Evolutionary conservation across 164 flowering plant genomes (phyloP), one percentile per base, ranked within the genome.

Genomic region (Vitis cinerea): DNA sequence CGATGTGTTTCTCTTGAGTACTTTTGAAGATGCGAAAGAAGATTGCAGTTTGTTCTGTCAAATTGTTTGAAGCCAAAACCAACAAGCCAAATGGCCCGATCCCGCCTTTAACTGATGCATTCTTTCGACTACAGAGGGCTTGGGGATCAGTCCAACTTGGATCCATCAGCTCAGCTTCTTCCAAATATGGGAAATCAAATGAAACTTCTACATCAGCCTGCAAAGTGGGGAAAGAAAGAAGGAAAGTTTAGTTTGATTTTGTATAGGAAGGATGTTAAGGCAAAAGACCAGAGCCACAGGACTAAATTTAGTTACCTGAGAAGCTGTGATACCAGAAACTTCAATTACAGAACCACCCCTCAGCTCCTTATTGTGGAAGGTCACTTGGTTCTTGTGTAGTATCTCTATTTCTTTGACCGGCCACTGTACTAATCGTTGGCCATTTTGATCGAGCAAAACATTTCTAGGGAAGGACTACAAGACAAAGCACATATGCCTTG

Each of bases 171-270:
- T 80, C 83, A 23, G 72, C 80, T 9, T 75, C 67, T 6, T 74
- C 59, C 0, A 85, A 17, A 5, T 66, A 53, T 4, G 59, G 23
- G 6, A 82, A 2, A 4, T 65, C 29, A 58, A 83, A 85, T 48
- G 76, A 58, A 7, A 81, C 69, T 50, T 82, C 89, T 8, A 85
- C 68, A 70, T 85, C 87, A 1, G 84, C 85, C 89, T 83, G 17
- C 19, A 10, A 9, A 19, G 10, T 23, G 7, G 7, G 44, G 56
- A 10, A 52, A 15, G 8, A 30, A 54, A 11, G 50, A 50, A 37
- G 3, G 4, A 19, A 31, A n/a, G 44, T 37, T 37, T 6, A 37
- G 44, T 37, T 37, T 37, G 44, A 37, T 37, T 37, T 37, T 37
- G 44, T 37, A 37, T 23, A 23, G 27, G 27, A 23, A 23, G 27